Evolutionary conservation across 1,139 yeast genomes (phyloP), one percentile per base, ranked within the genome.

Genomic region (Geotrichum reessii): DNA sequence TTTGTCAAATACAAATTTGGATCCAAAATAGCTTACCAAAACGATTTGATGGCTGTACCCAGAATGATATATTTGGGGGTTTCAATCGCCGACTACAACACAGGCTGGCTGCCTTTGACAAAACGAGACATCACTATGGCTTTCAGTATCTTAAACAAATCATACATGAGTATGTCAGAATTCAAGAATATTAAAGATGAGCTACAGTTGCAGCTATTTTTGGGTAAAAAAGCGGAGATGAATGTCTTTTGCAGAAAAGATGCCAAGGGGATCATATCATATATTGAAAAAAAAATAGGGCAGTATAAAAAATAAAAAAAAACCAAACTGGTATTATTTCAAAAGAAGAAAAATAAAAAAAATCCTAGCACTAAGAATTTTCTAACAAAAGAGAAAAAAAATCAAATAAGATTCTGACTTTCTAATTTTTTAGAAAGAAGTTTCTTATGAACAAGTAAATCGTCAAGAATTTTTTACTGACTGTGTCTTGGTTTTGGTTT

Each of bases 221-320:
- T 84, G 33, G 74, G 75, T 33, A 77, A 77, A 61, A 84, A 84
- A 65, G 83, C 86, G 0, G 91, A 85, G 66, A 78, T 85, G 78
- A 82, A 85, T 63, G 72, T 74, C 6, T 65, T 70, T 19, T 61
- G 62, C 17, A 58, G 50, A 14, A 53, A 52, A 6, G 37, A 44
- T n/a, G 50, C 59, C 5, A 24, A n/a, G 14, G 58, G 64, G 1
- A 60, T 66, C 14, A 60, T 59, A 1, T 27, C 33, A 9, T 66
- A 65, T 33, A 63, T 68, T 24, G 63, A 11, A 33, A 48, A 2
- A 60, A 63, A 24, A 53, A 62, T 31, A 40, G 3, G n/a, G 6
- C n/a, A 37, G 17, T 37, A 37, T 37, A 19, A 37, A 37, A 9
- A 37, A 37, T 37, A 25, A 17, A 33, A 21, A 9, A 27, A 42